phyloP scores from a whole-genome alignment of 2,329 filamentous ascomycete species.

The Setomelanomma holmii region DNA sequence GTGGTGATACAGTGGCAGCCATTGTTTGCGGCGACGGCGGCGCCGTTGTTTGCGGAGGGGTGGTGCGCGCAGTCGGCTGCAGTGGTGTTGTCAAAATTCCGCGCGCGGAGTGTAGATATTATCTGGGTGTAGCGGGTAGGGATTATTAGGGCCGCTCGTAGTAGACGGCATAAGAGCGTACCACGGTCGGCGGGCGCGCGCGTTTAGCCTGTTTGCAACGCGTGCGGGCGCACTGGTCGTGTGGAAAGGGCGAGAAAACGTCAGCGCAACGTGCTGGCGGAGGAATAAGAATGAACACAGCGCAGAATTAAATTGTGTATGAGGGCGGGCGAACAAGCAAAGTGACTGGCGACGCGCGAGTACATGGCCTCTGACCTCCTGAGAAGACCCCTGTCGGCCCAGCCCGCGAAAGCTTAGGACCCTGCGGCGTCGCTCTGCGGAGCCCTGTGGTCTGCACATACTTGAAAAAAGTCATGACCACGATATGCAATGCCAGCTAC shows the following conservation, averaged over 20 bases:
- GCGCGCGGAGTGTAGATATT: neutral
- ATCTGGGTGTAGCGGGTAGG: neutral
- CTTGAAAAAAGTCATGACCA: neutral
- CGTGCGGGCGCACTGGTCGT: neutral
- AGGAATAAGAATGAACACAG: neutral
- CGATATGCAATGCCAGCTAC: neutral
- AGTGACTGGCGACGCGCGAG: neutral
- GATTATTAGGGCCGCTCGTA: neutral
- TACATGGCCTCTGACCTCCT: neutral
- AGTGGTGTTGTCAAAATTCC: neutral
- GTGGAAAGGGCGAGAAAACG: neutral
- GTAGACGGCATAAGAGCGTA: conserved; percentile 1
- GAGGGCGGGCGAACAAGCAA: neutral
- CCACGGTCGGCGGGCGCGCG: neutral
- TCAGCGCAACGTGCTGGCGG: neutral
- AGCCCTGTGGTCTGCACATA: neutral
- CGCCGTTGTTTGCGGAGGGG: conserved; percentile 20
- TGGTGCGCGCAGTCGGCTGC: conserved; percentile 18
- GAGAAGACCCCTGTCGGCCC: neutral
- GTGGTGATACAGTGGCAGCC: conserved; percentile 41
- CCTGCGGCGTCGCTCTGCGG: neutral
- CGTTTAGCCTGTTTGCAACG: neutral
- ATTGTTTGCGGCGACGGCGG: conserved; percentile 37
- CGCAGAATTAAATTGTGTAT: neutral
- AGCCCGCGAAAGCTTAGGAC: neutral